phyloP scores from a whole-genome alignment of 306 rosid species.

The Nissolia schottii region DNA sequence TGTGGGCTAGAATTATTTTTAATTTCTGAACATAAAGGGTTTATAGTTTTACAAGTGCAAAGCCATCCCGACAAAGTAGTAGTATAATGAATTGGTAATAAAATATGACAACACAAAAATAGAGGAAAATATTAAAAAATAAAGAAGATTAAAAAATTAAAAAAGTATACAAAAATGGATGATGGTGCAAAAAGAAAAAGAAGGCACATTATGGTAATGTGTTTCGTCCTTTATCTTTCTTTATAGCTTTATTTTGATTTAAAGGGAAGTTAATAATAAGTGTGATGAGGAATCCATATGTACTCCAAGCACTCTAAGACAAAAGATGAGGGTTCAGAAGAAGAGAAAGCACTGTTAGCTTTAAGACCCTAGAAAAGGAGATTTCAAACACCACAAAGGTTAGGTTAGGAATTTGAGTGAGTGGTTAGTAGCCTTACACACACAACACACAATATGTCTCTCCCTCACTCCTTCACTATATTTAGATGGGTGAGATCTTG shows the following conservation, averaged over 20 bases:
- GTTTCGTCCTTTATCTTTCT: conserved; percentile 28
- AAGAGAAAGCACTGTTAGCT: conserved; percentile 74
- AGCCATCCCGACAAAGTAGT: conserved; percentile 30
- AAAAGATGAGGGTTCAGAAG: conserved; percentile 86
- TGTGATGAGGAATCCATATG: conserved; percentile 64
- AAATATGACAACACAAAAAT: conserved; percentile 29
- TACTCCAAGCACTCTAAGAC: conserved; percentile 93
- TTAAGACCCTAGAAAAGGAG: conserved; percentile 97
- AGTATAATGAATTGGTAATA: conserved; percentile 32
- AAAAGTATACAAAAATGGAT: conserved; percentile 22
- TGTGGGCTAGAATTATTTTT: no score
- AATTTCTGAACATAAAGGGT: no score
- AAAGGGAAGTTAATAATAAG: conserved; percentile 39
- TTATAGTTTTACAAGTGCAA: no score
- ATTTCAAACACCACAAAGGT: conserved; percentile 74
- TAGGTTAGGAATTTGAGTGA: conserved; percentile 94
- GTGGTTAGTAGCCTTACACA: conserved; percentile 57
- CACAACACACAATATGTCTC: background rate
- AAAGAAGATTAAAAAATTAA: background rate
- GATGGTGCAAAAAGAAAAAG: conserved; percentile 41
- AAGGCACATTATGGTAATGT: conserved; percentile 39
- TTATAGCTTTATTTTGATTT: conserved; percentile 40
- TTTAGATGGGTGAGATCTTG: conserved; percentile 37
- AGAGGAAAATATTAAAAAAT: background rate
- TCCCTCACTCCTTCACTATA: conserved; percentile 32